Evolutionary conservation across 2,329 filamentous ascomycete genomes (phyloP).

Genomic region (Pseudopyricularia cyperi): DNA sequence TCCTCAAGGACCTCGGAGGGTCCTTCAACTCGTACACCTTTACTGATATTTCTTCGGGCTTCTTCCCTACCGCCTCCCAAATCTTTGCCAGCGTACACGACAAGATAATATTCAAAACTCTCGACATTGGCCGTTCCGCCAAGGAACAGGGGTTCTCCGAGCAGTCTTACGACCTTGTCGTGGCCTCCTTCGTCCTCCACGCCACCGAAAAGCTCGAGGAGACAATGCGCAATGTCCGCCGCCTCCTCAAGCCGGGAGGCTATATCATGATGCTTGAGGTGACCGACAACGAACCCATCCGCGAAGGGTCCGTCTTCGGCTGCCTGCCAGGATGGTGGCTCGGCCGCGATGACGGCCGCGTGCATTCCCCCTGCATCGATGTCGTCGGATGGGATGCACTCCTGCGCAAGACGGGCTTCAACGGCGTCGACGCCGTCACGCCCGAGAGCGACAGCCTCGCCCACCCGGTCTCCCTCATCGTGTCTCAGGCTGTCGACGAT

Average conservation of each 20-base stretch:
- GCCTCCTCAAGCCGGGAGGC: background rate
- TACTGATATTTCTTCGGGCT: conserved; percentile 26
- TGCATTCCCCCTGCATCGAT: background rate
- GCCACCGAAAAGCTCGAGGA: background rate
- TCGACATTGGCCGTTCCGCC: background rate
- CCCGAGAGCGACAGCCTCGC: background rate
- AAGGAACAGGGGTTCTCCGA: background rate
- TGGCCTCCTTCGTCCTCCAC: background rate
- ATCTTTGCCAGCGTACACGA: background rate
- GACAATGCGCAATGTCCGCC: background rate
- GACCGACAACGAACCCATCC: background rate
- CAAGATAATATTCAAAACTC: background rate
- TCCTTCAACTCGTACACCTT: conserved; percentile 20
- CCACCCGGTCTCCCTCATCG: conserved; percentile 8
- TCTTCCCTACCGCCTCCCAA: conserved; percentile 19
- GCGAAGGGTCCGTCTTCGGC: background rate
- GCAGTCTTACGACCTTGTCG: background rate
- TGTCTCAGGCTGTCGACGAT: conserved; percentile 12
- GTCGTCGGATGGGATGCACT: conserved; percentile 1
- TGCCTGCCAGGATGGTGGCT: background rate
- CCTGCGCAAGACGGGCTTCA: conserved; percentile 2
- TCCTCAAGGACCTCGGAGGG: background rate
- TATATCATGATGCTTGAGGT: background rate
- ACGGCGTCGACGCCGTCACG: background rate
- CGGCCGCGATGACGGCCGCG: background rate